Evolutionary conservation across 2,329 filamentous ascomycete genomes (phyloP).

Genomic region (Lecanoromycetidae sp.): DNA sequence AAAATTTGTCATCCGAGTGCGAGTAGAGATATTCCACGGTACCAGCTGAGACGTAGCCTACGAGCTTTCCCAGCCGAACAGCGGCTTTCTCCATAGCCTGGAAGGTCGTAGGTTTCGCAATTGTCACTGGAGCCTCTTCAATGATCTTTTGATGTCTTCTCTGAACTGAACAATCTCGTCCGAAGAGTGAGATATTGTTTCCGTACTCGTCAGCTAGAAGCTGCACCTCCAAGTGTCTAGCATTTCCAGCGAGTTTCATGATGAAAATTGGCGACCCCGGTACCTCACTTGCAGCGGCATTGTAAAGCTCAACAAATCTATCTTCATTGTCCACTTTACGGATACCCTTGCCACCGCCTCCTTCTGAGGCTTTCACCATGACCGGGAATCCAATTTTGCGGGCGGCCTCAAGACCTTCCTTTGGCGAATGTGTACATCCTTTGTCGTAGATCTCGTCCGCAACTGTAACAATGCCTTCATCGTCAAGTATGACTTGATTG

Average conservation of each 20-base stretch:
- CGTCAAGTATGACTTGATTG: constrained; percentile 64
- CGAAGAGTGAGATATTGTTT: constrained; percentile 98
- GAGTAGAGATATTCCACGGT: constrained; percentile 99
- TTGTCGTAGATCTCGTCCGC: constrained; percentile 72
- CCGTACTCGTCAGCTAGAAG: constrained; percentile 96
- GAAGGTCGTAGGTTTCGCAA: constrained; percentile 82
- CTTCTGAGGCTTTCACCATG: constrained; percentile 99
- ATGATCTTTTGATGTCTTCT: constrained; percentile 99
- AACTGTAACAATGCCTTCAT: constrained; percentile 82
- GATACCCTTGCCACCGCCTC: constrained; percentile 98
- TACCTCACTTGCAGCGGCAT: constrained; percentile 92
- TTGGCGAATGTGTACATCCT: constrained; percentile 78
- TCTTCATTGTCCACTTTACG: constrained; percentile 82
- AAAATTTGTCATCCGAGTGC: constrained; percentile 95
- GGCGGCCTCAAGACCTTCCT: constrained; percentile 80
- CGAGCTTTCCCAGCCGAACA: constrained; percentile 81
- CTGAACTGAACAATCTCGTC: constrained; percentile 97
- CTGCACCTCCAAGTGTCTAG: constrained; percentile 93
- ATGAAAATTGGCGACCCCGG: constrained; percentile 99
- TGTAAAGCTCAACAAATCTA: constrained; percentile 77
- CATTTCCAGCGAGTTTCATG: constrained; percentile 97
- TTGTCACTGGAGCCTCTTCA: constrained; percentile 94
- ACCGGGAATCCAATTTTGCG: constrained; percentile 92
- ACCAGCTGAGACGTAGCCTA: constrained; percentile 96
- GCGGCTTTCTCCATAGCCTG: constrained; percentile 93